A percentile compares a stretch with the other conserved stretches of the same genome.
Conservation (phyloP, 441 rosid genomes). For the Adansonia gregorii region DNA sequence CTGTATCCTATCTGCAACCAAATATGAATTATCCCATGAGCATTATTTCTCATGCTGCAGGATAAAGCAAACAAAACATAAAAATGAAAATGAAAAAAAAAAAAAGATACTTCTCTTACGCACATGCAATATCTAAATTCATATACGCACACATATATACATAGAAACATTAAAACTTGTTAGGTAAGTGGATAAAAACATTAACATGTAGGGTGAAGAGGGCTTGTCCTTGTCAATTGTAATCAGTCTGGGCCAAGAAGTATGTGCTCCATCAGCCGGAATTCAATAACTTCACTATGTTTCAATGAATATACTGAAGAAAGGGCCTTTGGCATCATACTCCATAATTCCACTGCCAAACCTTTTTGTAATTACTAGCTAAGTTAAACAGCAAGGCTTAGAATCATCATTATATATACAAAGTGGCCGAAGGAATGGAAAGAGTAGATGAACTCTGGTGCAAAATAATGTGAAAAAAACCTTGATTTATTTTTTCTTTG, state of each 20-base stretch:
- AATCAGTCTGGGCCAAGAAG: neutral
- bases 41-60: slow-evolving; percentile 16
- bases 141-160: neutral
- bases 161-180: neutral
- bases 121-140: neutral
- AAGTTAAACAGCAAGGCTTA: too few species aligned
- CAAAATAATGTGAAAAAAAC: too few species aligned
- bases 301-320: neutral
- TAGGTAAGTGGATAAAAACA: neutral
- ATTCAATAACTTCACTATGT: neutral
- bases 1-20: slow-evolving; percentile 72
- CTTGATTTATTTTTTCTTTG: too few species aligned
- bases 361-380: neutral
- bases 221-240: neutral
- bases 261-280: neutral
- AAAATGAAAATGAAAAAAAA: too few species aligned
- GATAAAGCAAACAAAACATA: too few species aligned
- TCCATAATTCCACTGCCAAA: neutral
- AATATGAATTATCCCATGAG: neutral
- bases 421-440: too few species aligned
- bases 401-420: too few species aligned
- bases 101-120: too few species aligned
- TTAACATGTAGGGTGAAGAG: neutral
- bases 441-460: too few species aligned
- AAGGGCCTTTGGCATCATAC: neutral